phyloP scores from a whole-genome alignment of 192 early-diverging fungal genomes.

The Endogone sp. region DNA sequence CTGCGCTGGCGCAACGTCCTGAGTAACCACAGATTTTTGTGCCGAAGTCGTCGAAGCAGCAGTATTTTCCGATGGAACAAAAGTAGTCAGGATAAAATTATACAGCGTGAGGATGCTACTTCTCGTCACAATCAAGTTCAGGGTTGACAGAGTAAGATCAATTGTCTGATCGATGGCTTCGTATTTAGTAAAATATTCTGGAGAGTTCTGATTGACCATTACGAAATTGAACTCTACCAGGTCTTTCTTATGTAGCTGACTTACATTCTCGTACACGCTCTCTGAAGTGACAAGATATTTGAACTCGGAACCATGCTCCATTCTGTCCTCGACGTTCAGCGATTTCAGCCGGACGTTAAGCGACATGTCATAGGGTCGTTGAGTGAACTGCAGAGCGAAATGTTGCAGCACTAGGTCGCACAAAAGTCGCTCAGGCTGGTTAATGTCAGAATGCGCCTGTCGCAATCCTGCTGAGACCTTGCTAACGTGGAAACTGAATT shows the following conservation, averaged over 20 bases:
- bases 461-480: slow-evolving; percentile 64
- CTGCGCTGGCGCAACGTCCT: slow-evolving; percentile 1
- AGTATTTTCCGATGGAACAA: slow-evolving; percentile 29
- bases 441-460: slow-evolving; percentile 42
- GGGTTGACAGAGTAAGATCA: slow-evolving; percentile 71
- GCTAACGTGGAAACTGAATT: slow-evolving; percentile 64
- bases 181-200: slow-evolving; percentile 69
- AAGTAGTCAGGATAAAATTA: slow-evolving; percentile 79
- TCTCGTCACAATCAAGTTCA: slow-evolving; percentile 81
- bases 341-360: slow-evolving; percentile 74
- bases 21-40: neutral
- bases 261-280: slow-evolving; percentile 29
- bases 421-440: slow-evolving; percentile 44
- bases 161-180: slow-evolving; percentile 78
- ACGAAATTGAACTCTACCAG: slow-evolving; percentile 71
- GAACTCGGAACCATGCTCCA: slow-evolving; percentile 47
- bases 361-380: slow-evolving; percentile 69
- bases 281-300: slow-evolving; percentile 59
- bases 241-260: slow-evolving; percentile 48
- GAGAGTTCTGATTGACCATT: slow-evolving; percentile 64
- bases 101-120: slow-evolving; percentile 82
- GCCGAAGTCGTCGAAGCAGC: slow-evolving; percentile 7
- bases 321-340: slow-evolving; percentile 72
- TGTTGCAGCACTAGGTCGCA: slow-evolving; percentile 68
- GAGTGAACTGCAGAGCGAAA: slow-evolving; percentile 64